Evolutionary conservation across 495 filamentous ascomycete genomes (phyloP), one percentile per base, ranked within the genome.

Genomic region (Hypoxylon crocopeplum): DNA sequence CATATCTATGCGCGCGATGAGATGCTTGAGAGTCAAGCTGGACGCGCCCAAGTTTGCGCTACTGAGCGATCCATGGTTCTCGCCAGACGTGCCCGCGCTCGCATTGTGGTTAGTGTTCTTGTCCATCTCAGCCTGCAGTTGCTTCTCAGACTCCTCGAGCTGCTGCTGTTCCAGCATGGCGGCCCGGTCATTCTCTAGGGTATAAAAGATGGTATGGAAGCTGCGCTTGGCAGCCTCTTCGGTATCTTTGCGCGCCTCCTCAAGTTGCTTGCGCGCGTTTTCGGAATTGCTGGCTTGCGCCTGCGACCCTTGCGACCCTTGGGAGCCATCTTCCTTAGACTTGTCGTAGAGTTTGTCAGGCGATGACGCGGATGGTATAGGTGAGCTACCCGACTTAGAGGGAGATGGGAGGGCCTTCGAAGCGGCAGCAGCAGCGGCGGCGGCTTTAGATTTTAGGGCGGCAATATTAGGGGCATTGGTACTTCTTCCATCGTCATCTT

Each of bases 131-230:
- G 92, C 91, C 71, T 98, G 92, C 10, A 97, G 88, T 70, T 96
- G 92, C 67, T 93, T 88, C 68, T 99, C 94, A 1, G 93, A 91
- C 68, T 98, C 94, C 59, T 98, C 95, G 36, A 99, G 82, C 69
- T 92, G 91, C 73, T 97, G 91, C 72, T 99, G 95, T 70, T 99
- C 94, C 56, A 97, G 72, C 95, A 98, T 97, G 33, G 94, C 93
- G 68, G 92, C 90, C 21, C 89, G 84, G 71, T 99, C 94, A 69
- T 91, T 93, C 71, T 99, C 94, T 22, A 97, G 77, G 2, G 95
- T 97, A 71, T 97, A 94, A 72, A 97, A 95, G 34, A 94, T 71
- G 2, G 91, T 95, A 69, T 95, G 84, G 70, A 96, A 97, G 75
- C 89, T 94, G 53, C 85, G 81, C 77, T 88, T 92, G 17, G 89